Evolutionary conservation across 2,329 filamentous ascomycete genomes (phyloP).

Genomic region (Lasiodiplodia theobromae): DNA sequence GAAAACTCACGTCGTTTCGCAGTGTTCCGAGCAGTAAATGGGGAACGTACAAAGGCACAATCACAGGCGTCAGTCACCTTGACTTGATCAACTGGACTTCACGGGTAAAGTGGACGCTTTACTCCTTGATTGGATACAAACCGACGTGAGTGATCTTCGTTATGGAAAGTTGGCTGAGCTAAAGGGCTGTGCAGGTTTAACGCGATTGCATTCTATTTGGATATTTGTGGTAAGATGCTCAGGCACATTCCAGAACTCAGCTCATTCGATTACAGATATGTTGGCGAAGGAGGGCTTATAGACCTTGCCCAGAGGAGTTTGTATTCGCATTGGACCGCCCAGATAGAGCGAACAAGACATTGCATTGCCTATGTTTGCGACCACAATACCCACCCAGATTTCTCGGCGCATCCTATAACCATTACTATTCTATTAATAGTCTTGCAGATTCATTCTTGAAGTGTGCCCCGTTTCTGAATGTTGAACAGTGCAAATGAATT

Average conservation of each 20-base stretch:
- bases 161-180: no score
- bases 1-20: background rate
- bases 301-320: background rate
- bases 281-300: background rate
- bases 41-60: constrained; percentile 69
- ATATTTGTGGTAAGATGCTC: constrained; percentile 64
- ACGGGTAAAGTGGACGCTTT: constrained; percentile 64
- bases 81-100: constrained; percentile 74
- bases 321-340: background rate
- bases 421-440: no score
- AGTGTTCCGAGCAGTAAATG: constrained; percentile 65
- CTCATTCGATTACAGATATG: background rate
- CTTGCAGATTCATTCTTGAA: no score
- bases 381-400: no score
- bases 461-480: no score
- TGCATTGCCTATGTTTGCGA: no score
- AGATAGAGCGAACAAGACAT: background rate
- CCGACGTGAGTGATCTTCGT: constrained; percentile 52
- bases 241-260: no score
- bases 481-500: no score
- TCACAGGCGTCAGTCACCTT: constrained; percentile 69
- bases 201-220: constrained; percentile 68
- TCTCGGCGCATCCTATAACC: no score
- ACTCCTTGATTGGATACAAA: constrained; percentile 62
- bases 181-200: constrained; percentile 55